Evolutionary conservation across 257 asterid genomes (phyloP).

Genomic region (Orobanche coerulescens): DNA sequence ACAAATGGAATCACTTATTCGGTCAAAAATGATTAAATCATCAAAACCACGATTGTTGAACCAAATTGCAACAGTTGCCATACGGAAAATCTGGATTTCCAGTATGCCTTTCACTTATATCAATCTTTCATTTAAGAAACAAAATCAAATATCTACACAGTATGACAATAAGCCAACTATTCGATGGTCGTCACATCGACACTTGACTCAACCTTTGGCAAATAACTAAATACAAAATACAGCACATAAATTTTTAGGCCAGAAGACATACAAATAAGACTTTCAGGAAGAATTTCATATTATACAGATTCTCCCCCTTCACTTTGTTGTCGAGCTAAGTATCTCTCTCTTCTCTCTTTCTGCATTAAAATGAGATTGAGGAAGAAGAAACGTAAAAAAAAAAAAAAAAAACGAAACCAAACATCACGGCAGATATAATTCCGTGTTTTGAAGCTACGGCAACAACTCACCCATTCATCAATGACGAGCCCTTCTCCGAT

Average conservation of each 20-base stretch:
- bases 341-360: constrained; percentile 98
- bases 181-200: too few relatives aligned
- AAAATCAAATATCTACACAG: too few relatives aligned
- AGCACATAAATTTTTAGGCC: constrained; percentile 17
- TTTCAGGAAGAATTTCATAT: constrained; percentile 20
- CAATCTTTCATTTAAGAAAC: too few relatives aligned
- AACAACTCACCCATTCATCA: constrained; percentile 76
- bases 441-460: not conserved
- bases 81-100: too few relatives aligned
- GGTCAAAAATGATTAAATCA: too few relatives aligned
- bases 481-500: constrained; percentile 91
- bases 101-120: too few relatives aligned
- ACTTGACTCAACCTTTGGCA: constrained; percentile 26
- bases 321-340: constrained; percentile 82
- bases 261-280: constrained; percentile 2
- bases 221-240: constrained; percentile 14
- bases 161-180: too few relatives aligned
- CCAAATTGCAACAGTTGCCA: too few relatives aligned
- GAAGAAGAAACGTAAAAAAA: too few relatives aligned
- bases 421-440: not conserved
- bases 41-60: too few relatives aligned
- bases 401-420: not conserved
- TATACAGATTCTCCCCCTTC: constrained; percentile 71
- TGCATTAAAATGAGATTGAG: constrained; percentile 27
- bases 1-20: too few relatives aligned